Percentiles rank a stretch among this genome's conserved stretches.
Evolutionary conservation across 2,329 filamentous ascomycete species (phyloP).

Genomic region (Lecanicillium sp.): DNA sequence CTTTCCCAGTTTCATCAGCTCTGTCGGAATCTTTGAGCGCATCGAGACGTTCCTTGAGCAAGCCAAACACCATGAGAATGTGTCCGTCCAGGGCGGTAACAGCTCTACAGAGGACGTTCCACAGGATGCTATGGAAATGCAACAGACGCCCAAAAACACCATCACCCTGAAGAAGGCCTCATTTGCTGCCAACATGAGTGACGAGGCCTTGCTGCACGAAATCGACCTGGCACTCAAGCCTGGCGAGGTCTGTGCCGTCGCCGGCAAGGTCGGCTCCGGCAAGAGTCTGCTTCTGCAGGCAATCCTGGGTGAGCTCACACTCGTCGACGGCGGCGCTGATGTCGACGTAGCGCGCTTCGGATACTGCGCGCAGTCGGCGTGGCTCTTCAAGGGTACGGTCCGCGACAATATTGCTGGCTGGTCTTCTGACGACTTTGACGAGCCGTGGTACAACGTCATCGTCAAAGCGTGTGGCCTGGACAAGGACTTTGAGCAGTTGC

Average conservation of each 20-base stretch:
- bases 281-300: slow-evolving; percentile 19
- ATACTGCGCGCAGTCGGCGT: slow-evolving; percentile 21
- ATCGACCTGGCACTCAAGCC: slow-evolving; percentile 15
- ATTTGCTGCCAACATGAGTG: slow-evolving; percentile 9
- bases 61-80: background rate
- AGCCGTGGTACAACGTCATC: slow-evolving; percentile 19
- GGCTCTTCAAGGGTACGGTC: slow-evolving; percentile 19
- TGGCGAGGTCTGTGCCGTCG: slow-evolving; percentile 17
- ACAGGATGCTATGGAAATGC: too few relatives aligned
- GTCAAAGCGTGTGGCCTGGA: slow-evolving; percentile 17
- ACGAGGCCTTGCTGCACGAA: background rate
- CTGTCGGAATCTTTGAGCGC: slow-evolving; percentile 20
- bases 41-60: slow-evolving; percentile 17
- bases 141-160: too few relatives aligned
- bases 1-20: slow-evolving; percentile 19
- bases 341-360: slow-evolving; percentile 14
- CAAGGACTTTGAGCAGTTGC: slow-evolving; percentile 17
- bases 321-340: slow-evolving; percentile 10
- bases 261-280: slow-evolving; percentile 20
- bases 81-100: background rate
- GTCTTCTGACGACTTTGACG: slow-evolving; percentile 13
- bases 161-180: background rate
- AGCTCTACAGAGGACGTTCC: too few relatives aligned
- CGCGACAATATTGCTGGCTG: slow-evolving; percentile 20
- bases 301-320: slow-evolving; percentile 18